Evolutionary conservation across 2,329 filamentous ascomycete species (phyloP).

Genomic region (Didymella keratinophila): DNA sequence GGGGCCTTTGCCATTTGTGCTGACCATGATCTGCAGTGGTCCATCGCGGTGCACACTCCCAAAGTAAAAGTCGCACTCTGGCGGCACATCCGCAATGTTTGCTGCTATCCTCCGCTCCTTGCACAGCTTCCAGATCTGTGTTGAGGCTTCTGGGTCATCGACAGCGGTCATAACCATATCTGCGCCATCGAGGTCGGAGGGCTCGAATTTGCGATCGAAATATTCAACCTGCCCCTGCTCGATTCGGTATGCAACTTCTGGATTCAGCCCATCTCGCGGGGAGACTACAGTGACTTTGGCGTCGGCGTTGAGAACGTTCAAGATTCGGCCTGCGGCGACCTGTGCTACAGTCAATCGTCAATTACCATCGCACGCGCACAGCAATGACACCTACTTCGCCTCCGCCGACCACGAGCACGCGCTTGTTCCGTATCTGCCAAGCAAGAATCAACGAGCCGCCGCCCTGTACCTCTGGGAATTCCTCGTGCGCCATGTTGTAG

Average conservation of each 20-base stretch:
- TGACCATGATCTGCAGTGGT: slow-evolving; percentile 97
- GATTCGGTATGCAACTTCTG: slow-evolving; percentile 86
- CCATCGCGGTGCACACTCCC: slow-evolving; percentile 94
- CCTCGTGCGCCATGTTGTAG: slow-evolving; percentile 56
- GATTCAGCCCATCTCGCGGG: slow-evolving; percentile 80
- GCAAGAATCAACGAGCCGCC: slow-evolving; percentile 93
- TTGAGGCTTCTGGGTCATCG: slow-evolving; percentile 91
- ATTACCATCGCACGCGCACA: slow-evolving; percentile 21
- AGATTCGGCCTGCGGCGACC: slow-evolving; percentile 94
- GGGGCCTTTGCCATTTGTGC: slow-evolving; percentile 95
- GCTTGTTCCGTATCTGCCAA: slow-evolving; percentile 92
- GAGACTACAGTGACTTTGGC: slow-evolving; percentile 87
- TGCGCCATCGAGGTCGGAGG: slow-evolving; percentile 79
- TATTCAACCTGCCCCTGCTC: slow-evolving; percentile 78
- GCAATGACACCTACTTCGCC: slow-evolving; percentile 74
- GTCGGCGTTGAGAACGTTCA: slow-evolving; percentile 94
- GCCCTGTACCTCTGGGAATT: slow-evolving; percentile 81
- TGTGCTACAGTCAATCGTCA: slow-evolving; percentile 57
- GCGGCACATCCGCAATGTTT: slow-evolving; percentile 95
- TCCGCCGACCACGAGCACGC: slow-evolving; percentile 90
- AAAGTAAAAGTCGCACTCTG: slow-evolving; percentile 99
- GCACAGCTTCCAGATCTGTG: slow-evolving; percentile 91
- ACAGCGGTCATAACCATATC: slow-evolving; percentile 94
- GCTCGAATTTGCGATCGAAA: slow-evolving; percentile 82
- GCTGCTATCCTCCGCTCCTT: slow-evolving; percentile 83